Conservation (phyloP, 2,329 filamentous ascomycete genomes). For the Neodidymelliopsis sp. region DNA sequence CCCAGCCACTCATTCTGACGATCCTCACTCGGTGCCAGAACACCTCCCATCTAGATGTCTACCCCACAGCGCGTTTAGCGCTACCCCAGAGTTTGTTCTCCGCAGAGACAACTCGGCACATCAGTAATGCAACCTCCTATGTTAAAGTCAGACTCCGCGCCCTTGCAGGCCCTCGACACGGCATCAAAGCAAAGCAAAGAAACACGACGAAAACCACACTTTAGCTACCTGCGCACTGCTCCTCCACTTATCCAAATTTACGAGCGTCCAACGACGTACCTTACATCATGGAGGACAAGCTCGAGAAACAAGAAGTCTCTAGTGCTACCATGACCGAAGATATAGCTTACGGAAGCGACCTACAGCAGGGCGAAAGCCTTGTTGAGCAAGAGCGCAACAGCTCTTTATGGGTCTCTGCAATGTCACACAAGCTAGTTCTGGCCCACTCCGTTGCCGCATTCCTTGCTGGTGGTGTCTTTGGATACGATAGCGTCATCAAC, state of each 20-base stretch:
- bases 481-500: conserved; percentile 19
- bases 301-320: conserved; percentile 3
- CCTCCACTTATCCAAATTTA: no score
- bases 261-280: no score
- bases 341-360: conserved; percentile 3
- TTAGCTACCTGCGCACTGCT: no score
- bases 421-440: conserved; percentile 11
- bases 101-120: background rate
- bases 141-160: no score
- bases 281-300: conserved; percentile 1
- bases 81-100: conserved; percentile 9
- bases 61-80: background rate
- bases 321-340: conserved; percentile 12
- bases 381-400: conserved; percentile 11
- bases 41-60: background rate
- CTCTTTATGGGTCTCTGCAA: conserved; percentile 11
- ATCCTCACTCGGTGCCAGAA: background rate
- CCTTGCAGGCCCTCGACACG: no score
- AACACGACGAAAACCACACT: no score
- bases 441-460: conserved; percentile 11
- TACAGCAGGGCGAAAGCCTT: conserved; percentile 8
- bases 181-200: no score
- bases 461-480: conserved; percentile 15
- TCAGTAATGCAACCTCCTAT: background rate
- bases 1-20: background rate